Conservation (phyloP, 2,329 filamentous ascomycete species). For the Ambrosiella beaveri region DNA sequence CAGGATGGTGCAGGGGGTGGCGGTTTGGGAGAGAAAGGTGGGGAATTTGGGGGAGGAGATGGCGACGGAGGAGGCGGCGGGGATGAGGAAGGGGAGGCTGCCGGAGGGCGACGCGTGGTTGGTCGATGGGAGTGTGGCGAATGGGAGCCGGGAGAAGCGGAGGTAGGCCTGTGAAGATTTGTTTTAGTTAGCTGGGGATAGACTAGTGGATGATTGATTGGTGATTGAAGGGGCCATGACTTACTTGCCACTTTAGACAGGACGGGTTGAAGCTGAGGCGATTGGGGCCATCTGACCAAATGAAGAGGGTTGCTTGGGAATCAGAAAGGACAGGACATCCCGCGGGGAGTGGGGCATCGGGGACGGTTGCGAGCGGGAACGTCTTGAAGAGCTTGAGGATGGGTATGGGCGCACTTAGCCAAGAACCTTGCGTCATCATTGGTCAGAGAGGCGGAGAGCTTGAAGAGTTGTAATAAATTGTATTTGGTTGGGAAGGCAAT, state of each 20-base stretch:
- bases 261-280: conserved; percentile 74
- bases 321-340: conserved; percentile 28
- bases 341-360: conserved; percentile 55
- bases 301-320: conserved; percentile 43
- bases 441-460: not conserved
- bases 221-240: conserved; percentile 17
- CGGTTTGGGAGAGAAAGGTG: conserved; percentile 36
- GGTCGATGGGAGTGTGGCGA: conserved; percentile 53
- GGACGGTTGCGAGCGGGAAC: conserved; percentile 65
- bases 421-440: conserved; percentile 14
- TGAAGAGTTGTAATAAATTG: not conserved
- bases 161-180: conserved; percentile 50
- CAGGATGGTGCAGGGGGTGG: conserved; percentile 27
- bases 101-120: conserved; percentile 90
- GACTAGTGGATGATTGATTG: not conserved
- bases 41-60: conserved; percentile 34
- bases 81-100: conserved; percentile 72
- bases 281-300: conserved; percentile 52
- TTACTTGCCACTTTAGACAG: conserved; percentile 91
- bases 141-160: conserved; percentile 53
- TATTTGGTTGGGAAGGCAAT: not conserved
- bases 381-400: conserved; percentile 69
- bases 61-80: conserved; percentile 21
- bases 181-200: not conserved
- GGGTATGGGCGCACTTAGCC: conserved; percentile 50